Conservation (phyloP, 305 asterid genomes). For the Fraxinus nigra region DNA sequence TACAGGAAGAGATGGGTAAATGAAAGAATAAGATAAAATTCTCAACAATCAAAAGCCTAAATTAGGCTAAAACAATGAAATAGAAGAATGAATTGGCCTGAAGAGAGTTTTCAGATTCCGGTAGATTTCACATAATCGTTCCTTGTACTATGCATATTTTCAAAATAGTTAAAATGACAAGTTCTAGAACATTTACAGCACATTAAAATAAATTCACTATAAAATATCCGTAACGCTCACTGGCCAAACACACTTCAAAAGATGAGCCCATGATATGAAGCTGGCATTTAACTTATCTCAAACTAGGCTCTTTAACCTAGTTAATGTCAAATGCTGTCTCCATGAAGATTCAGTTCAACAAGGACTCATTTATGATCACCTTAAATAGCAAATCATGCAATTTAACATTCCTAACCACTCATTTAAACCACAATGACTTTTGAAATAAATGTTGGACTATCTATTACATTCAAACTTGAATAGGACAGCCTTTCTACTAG, state of each 20-base stretch:
- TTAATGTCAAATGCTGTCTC: not conserved
- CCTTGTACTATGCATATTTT: not conserved
- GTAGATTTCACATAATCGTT: not conserved
- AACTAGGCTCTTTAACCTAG: not conserved
- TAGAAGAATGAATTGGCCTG: not conserved
- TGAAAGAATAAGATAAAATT: slow-evolving; percentile 22
- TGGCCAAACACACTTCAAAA: not conserved
- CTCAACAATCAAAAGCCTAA: not conserved
- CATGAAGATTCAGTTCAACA: not conserved
- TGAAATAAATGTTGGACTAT: not conserved
- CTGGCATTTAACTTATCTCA: not conserved
- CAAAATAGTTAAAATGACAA: not conserved
- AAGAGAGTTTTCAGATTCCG: not conserved
- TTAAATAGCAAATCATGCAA: not conserved
- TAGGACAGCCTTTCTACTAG: not conserved
- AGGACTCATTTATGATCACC: not conserved
- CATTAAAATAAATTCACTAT: slow-evolving; percentile 2
- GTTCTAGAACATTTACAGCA: not conserved
- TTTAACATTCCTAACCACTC: slow-evolving; percentile 8
- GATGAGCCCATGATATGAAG: not conserved
- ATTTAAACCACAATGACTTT: not conserved
- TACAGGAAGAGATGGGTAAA: slow-evolving; percentile 26
- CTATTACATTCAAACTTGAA: not conserved
- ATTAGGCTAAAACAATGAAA: slow-evolving; percentile 13
- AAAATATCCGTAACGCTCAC: not conserved